Base-by-base conservation (phyloP, 192 early-diverging fungal genomes). In the Backusella circina region DNA sequence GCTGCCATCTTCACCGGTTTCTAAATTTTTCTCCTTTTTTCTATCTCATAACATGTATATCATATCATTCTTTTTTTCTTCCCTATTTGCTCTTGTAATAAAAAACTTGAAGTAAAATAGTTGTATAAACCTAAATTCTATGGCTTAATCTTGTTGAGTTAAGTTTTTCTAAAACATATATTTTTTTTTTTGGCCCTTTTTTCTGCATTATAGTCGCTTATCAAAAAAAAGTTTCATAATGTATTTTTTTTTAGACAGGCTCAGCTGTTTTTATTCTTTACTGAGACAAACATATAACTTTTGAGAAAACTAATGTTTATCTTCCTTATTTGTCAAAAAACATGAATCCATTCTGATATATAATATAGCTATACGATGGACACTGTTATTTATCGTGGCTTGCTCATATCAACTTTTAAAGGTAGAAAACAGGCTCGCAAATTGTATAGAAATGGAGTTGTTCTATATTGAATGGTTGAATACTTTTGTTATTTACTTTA, bases 1-100 rank as follows among this genome's bases (percentile, higher is more conserved):
- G 73, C 83, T 15, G 80, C 82, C 31, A 77, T 84, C 0, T 86
- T 84, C 68, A 78, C 77, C 21, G 84, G 82, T 12, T 75, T 75
- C 32, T 57, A 68, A 65, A n/a, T 31, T 41, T 12, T 13, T 26
- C 5, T 26, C 23, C 26, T 8, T 57, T 23, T 54, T 57, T 1
- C 16, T 47, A 1, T 47, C 44, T 57, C 51, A 57, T 57, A 21
- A 9, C 51, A 57, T 57, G 23, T 57, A 57, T 57, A 57, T 57
- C 51, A 57, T 41, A 41, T 10, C 51, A 57, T 57, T 57, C 23
- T 26, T 9, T 57, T 47, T 50, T 57, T 26, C 44, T n/a, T 18
- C 18, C 44, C 44, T 47, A 47, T 47, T 47, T 47, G 44, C n/a
- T 47, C 16, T 57, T 2, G 16, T 57, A 13, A 61, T 41, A 61